Evolutionary conservation across 116 monocot genomes (phyloP), one percentile per base, ranked within the genome.

Genomic region (Papilionanthe hybrid): DNA sequence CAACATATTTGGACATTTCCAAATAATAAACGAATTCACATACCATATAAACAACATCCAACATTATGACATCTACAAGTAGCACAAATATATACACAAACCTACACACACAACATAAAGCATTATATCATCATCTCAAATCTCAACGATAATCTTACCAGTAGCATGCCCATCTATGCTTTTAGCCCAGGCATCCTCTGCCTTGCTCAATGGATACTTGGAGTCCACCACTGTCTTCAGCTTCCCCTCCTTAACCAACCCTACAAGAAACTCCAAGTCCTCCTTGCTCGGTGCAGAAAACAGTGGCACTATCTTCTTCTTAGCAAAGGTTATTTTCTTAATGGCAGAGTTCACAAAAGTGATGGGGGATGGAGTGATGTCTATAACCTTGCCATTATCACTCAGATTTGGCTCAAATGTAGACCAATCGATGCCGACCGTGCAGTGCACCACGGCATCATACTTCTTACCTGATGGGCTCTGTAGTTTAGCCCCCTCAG

Each of bases 201-300:
- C 88, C 25, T 76, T 81, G 42, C 79, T 79, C 27, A 89, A 60
- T 1, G 89, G 81, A 50, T 85, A 63, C 79, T 1, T 86, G 10
- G 89, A 89, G 55, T 92, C 92, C 8, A 92, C 80, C 71, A 89
- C 78, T 3, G 89, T 87, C 82, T 83, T 92, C 55, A 92, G 81
- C 86, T 85, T 92, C 66, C 90, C 90, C 22, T 92, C 84, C 83
- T 86, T 92, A 77, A 87, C 55, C 83, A 90, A 43, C 20, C 79
- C 88, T 28, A 85, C 84, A 22, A 89, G 68, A 75, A 86, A 86
- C 48, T 65, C 45, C 82, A 92, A 19, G 23, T 92, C 87, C 56
- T 85, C 86, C 63, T 49, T 77, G 4, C 41, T 75, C n/a, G 73
- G 75, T 7, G 10, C 9, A 32, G 32, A 23, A 9, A 87, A 1